Evolutionary conservation across 139 green algal species (phyloP).

Genomic region (Dunaliella primolecta): DNA sequence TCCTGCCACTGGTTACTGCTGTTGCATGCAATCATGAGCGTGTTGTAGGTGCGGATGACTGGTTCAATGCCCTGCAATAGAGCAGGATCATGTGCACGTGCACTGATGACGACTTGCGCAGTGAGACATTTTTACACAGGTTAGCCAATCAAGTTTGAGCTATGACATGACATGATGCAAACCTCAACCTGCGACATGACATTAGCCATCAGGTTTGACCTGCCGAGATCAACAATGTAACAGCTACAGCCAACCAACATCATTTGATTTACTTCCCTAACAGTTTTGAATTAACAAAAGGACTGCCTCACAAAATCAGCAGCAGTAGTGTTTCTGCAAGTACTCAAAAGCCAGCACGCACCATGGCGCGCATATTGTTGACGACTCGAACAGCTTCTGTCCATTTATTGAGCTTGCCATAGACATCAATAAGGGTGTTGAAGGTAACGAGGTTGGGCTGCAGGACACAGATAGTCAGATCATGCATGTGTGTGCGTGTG

Average conservation of each 20-base stretch:
- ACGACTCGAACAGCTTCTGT: conserved; percentile 54
- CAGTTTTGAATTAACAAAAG: no score
- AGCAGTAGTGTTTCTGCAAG: no score
- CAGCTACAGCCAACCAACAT: no score
- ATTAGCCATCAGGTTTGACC: no score
- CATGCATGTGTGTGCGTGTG: neutral
- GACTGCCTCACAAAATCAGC: no score
- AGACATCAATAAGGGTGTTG: conserved; percentile 65
- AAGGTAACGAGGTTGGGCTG: conserved; percentile 59
- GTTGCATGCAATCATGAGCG: conserved; percentile 84
- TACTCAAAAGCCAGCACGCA: no score
- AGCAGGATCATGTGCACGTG: no score
- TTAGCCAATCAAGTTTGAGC: neutral
- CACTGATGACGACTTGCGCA: neutral
- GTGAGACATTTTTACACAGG: neutral
- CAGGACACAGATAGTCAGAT: neutral
- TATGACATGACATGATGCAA: neutral
- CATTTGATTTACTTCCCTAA: no score
- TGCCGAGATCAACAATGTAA: no score
- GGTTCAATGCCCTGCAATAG: conserved; percentile 62
- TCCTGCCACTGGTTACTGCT: conserved; percentile 77
- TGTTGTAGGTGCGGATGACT: conserved; percentile 84
- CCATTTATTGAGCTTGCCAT: conserved; percentile 75
- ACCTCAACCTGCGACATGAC: neutral
- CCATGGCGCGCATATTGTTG: conserved; percentile 45